Conservation (phyloP, 1,284 basidiomycete genomes). For the Apiotrichum laibachii region DNA sequence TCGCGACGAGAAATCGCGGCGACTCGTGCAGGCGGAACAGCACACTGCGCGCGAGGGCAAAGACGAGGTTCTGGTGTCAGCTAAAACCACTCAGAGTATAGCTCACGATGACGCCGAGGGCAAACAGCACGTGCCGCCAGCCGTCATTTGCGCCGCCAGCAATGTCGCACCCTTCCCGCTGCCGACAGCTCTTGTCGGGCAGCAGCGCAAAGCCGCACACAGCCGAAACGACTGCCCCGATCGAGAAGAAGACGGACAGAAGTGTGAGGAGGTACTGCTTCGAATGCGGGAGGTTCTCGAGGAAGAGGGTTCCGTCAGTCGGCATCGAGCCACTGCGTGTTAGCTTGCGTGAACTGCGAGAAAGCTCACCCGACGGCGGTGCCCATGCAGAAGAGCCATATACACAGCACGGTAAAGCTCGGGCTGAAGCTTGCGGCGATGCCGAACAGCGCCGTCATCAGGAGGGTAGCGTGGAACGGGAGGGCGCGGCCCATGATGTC, state of each 20-base stretch:
- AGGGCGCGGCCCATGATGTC: constrained; percentile 79
- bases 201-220: constrained; percentile 73
- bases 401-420: constrained; percentile 70
- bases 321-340: constrained; percentile 72
- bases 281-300: constrained; percentile 88
- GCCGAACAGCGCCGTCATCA: constrained; percentile 86
- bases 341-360: too few relatives aligned
- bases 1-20: constrained; percentile 82
- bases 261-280: constrained; percentile 92
- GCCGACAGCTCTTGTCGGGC: constrained; percentile 68
- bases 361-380: constrained; percentile 66
- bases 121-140: constrained; percentile 77
- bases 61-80: constrained; percentile 67
- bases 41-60: constrained; percentile 80
- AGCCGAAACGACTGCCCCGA: constrained; percentile 81
- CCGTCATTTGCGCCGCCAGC: constrained; percentile 66
- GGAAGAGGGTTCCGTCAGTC: constrained; percentile 87
- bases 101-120: constrained; percentile 69
- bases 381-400: constrained; percentile 80
- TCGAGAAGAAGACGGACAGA: constrained; percentile 91
- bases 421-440: constrained; percentile 72
- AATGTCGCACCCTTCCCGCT: constrained; percentile 55
- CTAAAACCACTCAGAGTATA: neutral
- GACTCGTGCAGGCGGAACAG: constrained; percentile 92
- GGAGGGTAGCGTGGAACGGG: constrained; percentile 89